Conservation (phyloP, 495 filamentous ascomycete genomes). For the Xylaria palmicola region DNA sequence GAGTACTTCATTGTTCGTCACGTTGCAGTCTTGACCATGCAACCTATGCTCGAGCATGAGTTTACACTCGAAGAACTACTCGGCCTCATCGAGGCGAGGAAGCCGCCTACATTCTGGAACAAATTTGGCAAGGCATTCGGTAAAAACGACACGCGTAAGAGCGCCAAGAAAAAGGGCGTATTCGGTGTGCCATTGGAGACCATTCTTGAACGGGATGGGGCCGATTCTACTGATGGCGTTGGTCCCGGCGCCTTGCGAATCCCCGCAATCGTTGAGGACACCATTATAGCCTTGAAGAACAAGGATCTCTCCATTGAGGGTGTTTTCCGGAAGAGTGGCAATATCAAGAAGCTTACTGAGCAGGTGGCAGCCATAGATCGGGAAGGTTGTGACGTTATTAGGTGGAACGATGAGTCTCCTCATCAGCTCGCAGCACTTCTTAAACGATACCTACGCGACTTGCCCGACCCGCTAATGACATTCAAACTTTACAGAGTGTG, state of each 20-base stretch:
- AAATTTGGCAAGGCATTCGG: constrained; percentile 93
- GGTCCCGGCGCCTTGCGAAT: constrained; percentile 87
- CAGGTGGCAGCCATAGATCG: constrained; percentile 78
- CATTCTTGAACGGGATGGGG: constrained; percentile 88
- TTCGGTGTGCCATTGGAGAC: constrained; percentile 85
- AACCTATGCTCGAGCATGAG: constrained; percentile 82
- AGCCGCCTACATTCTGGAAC: constrained; percentile 88
- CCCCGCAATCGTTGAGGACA: constrained; percentile 86
- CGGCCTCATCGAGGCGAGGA: constrained; percentile 87
- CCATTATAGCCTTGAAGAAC: constrained; percentile 88
- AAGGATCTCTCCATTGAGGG: constrained; percentile 99
- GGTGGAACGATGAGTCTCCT: constrained; percentile 78
- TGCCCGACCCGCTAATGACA: constrained; percentile 92
- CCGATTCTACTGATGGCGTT: constrained; percentile 93
- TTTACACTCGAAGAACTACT: constrained; percentile 96
- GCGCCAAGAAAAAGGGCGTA: constrained; percentile 84
- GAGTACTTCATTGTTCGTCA: constrained; percentile 98
- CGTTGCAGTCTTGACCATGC: constrained; percentile 92
- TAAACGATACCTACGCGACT: constrained; percentile 91
- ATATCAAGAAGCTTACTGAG: constrained; percentile 87
- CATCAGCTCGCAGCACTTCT: constrained; percentile 93
- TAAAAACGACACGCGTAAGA: constrained; percentile 74
- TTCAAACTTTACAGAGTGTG: constrained; percentile 92
- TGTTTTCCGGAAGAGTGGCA: constrained; percentile 98
- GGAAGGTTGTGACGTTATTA: constrained; percentile 75